These are phyloP conservation scores for Lasiodiplodia sp. DNA, from an alignment of 2,329 filamentous ascomycete species.

Conservation along the genomic window DNA sequence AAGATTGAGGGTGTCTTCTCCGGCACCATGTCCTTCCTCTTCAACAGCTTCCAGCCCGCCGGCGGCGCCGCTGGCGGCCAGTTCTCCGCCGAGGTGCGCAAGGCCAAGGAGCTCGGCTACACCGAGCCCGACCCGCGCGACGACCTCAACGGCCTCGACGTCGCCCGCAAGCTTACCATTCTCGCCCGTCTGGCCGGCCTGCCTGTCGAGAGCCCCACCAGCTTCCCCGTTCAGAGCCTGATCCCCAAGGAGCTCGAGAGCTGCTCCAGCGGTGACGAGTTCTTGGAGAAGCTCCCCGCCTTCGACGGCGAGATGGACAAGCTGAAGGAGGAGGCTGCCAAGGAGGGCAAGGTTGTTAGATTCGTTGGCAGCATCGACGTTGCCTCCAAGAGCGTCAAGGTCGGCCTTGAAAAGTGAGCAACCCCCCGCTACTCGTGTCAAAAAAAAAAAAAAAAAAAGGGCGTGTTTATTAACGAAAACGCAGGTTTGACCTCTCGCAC, in stretches of 20 bases:
- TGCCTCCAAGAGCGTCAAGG: constrained; percentile 80
- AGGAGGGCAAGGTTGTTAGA: constrained; percentile 87
- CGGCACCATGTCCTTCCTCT: constrained; percentile 96
- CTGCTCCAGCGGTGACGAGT: constrained; percentile 80
- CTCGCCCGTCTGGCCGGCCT: constrained; percentile 86
- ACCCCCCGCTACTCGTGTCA: background rate
- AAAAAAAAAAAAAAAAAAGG: background rate
- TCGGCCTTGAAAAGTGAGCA: constrained; percentile 80
- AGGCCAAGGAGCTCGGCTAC: constrained; percentile 92
- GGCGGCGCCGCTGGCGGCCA: constrained; percentile 72
- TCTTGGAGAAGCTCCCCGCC: constrained; percentile 78
- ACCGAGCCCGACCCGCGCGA: constrained; percentile 88
- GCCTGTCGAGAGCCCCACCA: constrained; percentile 79
- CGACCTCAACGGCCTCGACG: constrained; percentile 85
- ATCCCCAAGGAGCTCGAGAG: constrained; percentile 88
- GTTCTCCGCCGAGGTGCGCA: constrained; percentile 90
- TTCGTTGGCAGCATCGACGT: constrained; percentile 96
- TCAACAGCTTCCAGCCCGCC: constrained; percentile 93
- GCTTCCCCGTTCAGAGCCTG: constrained; percentile 92
- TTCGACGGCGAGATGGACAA: constrained; percentile 93
- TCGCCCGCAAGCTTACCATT: constrained; percentile 96
- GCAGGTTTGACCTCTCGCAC: constrained; percentile 73
- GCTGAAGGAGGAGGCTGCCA: constrained; percentile 83
- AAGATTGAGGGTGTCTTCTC: constrained; percentile 98
- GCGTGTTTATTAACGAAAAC: constrained; percentile 2